Evolutionary conservation across 202 grass and related monocot species (phyloP).

Genomic region (Zizania palustris): DNA sequence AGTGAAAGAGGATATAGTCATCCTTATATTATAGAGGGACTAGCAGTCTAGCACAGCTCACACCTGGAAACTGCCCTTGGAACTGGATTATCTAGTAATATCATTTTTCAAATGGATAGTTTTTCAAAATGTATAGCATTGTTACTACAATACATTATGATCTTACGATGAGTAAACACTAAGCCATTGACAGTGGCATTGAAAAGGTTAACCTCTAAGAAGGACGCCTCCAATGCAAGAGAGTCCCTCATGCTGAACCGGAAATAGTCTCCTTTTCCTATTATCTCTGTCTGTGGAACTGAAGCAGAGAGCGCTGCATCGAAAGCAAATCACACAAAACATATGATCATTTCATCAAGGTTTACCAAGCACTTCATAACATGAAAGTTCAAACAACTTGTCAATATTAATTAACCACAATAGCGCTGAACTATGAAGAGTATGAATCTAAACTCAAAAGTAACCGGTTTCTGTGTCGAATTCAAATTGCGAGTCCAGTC

Average conservation of each 20-base stretch:
- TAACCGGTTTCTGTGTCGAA: background rate
- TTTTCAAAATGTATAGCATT: background rate
- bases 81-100: background rate
- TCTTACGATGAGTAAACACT: background rate
- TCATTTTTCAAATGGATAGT: background rate
- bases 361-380: background rate
- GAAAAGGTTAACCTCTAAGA: constrained; percentile 71
- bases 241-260: constrained; percentile 92
- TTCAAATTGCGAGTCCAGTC: constrained; percentile 6
- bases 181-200: background rate
- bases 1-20: constrained; percentile 1
- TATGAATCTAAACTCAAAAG: background rate
- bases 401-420: background rate
- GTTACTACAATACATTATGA: constrained; percentile 3
- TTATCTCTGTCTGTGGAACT: constrained; percentile 75
- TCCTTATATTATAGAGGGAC: background rate
- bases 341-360: background rate
- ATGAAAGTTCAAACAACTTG: background rate
- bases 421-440: background rate
- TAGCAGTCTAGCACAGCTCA: background rate
- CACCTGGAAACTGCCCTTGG: no score
- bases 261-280: constrained; percentile 95
- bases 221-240: constrained; percentile 87
- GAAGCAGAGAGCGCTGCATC: constrained; percentile 77
- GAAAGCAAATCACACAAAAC: background rate